Evolutionary conservation across 2,329 filamentous ascomycete genomes (phyloP), one percentile per base, ranked within the genome.

Genomic region (Verticillium nonalfalfae): DNA sequence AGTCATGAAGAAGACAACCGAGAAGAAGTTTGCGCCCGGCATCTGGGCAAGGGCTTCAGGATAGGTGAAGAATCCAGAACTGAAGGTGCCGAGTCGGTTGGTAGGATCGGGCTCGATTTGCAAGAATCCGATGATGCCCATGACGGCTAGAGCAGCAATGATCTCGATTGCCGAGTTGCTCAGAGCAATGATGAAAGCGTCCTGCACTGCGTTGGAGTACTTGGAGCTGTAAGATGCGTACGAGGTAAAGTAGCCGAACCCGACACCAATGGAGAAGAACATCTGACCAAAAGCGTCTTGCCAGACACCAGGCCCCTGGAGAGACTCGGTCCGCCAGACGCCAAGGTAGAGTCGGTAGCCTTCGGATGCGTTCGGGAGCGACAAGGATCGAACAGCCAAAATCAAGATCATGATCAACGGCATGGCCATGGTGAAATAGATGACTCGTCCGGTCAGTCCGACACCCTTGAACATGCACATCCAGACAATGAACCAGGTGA

Each of bases 211-310:
- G 55, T 84, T 84, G 39, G 81, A 79, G 62, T 80, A 78, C 59
- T 75, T 74, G 76, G 79, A 66, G 74, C 84, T 84, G 69, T 84
- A 85, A 0, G 79, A 83, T 1, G 82, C 82, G 61, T 84, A 85
- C 0, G 78, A 79, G 0, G 81, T 84, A 58, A 83, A 84, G 66
- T 82, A 83, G 0, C 80, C 81, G 4, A 84, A 85, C 1, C 81
- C 83, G 34, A 85, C 80, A 3, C 83, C 83, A 0, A 81, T 85
- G 0, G 81, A 84, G 71, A 85, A 85, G 70, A 86, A 85, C 56
- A 85, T 82, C 40, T 62, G 14, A 0, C 81, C 81, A 11, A 80
- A 78, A 1, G 81, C 82, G 2, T 77, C 81, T 65, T 84, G 81
- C 82, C 82, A 85, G 1, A 83, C 76, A 0, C 72, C 74, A 0